Base-by-base conservation (phyloP, 2,329 filamentous ascomycete genomes). In the Cephalotrichum gorgonifer region DNA sequence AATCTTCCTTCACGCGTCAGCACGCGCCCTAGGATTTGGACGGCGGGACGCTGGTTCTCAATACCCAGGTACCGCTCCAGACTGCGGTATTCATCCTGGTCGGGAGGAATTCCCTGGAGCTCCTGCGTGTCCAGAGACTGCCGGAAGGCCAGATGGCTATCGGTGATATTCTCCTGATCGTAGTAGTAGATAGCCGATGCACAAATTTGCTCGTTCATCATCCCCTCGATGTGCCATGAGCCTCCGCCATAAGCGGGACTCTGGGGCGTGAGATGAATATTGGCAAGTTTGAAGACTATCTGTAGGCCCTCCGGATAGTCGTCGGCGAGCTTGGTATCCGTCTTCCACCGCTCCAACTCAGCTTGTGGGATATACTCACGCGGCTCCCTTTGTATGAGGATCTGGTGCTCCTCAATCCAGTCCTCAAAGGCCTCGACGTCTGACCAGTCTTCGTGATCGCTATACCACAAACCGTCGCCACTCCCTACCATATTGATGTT, bases 131-230 rank as follows among this genome's bases (percentile, higher is more conserved):
- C 56, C 14, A 67, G 57, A 1, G 56, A 51, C n/a, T 73, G 73
- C 8, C 65, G 72, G 57, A 84, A 81, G 4, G 64, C 62, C 5
- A 85, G 66, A 4, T 55, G 57, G 43, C 68, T 70, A 1, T 74
- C 66, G 0, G 73, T 74, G 46, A 84, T 73, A 58, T 86, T 86
- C 0, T 79, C 71, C 43, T 60, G 64, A 51, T 81, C 75, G 54
- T 78, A 78, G 59, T 81, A 81, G 61, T 80, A 81, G 17, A 85
- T 64, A 0, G 80, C 76, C 0, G 79, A 80, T 0, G 79, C 79
- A 54, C 72, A 74, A 33, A 86, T 83, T 53, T 75, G 75, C 60
- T 86, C 81, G 55, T 85, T 85, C 7, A 71, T 54, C 52, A 66
- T 64, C 17, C 77, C 76, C 53, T 80, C 77, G 2, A 77, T 56